Evolutionary conservation across 805 yeast genomes (phyloP).

Genomic region (Saturnispora galanensis): DNA sequence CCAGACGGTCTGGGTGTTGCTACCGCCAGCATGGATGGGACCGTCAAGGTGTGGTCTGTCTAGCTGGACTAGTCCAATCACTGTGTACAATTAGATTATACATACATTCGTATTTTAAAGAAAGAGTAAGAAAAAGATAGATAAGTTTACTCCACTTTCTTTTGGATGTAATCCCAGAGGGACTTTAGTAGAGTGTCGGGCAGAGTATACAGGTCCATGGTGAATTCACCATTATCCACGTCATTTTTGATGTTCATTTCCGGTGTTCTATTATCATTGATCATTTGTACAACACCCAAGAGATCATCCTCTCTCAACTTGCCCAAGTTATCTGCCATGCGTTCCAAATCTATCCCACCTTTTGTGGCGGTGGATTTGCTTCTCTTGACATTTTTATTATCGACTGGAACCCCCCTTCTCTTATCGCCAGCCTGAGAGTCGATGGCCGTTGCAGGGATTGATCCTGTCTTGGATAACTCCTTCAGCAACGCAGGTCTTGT

Average conservation of each 20-base stretch:
- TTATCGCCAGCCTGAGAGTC: slow-evolving; percentile 17
- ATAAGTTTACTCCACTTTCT: slow-evolving; percentile 33
- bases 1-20: slow-evolving; percentile 70
- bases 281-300: slow-evolving; percentile 93
- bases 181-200: slow-evolving; percentile 87
- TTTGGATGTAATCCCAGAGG: slow-evolving; percentile 89
- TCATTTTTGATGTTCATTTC: slow-evolving; percentile 95
- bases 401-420: slow-evolving; percentile 21
- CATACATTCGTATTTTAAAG: not conserved
- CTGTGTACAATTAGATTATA: too few relatives aligned
- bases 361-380: slow-evolving; percentile 50
- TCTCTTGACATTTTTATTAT: slow-evolving; percentile 38
- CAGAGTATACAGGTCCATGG: slow-evolving; percentile 87
- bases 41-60: slow-evolving; percentile 55
- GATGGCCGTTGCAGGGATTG: slow-evolving; percentile 44
- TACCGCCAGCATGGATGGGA: slow-evolving; percentile 75
- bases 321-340: slow-evolving; percentile 81
- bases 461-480: slow-evolving; percentile 71
- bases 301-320: slow-evolving; percentile 87
- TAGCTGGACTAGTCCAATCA: not conserved
- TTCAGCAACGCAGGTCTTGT: slow-evolving; percentile 64
- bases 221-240: slow-evolving; percentile 93
- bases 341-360: slow-evolving; percentile 79
- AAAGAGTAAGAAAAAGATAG: not conserved
- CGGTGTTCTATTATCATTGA: slow-evolving; percentile 86